Evolutionary conservation across 176 grass and related monocot species (phyloP).

Genomic region (Zizania latifolia): DNA sequence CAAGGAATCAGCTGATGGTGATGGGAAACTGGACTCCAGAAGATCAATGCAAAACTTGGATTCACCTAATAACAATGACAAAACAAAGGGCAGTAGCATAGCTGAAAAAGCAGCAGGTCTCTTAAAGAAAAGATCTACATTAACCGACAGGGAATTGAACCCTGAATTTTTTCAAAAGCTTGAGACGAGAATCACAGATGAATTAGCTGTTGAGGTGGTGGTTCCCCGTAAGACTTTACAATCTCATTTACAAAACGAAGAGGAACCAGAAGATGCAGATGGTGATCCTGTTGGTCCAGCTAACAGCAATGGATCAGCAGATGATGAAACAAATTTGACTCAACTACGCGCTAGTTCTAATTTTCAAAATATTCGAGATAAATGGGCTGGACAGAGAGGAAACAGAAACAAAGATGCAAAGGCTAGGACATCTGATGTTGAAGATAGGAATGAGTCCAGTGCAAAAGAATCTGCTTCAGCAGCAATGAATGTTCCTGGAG

Average conservation of each 20-base stretch:
- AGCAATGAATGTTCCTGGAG: conserved; percentile 43
- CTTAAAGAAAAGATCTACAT: conserved; percentile 79
- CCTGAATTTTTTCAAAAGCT: conserved; percentile 95
- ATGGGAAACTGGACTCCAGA: conserved; percentile 49
- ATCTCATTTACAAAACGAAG: conserved; percentile 55
- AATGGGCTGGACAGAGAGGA: conserved; percentile 66
- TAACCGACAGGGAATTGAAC: conserved; percentile 81
- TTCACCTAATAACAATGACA: conserved; percentile 60
- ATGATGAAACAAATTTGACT: conserved; percentile 38
- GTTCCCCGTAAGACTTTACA: conserved; percentile 49
- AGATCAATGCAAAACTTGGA: conserved; percentile 37
- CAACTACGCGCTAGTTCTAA: conserved; percentile 36
- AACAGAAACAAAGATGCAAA: conserved; percentile 52
- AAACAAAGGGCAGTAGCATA: conserved; percentile 47
- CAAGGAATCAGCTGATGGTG: conserved; percentile 45
- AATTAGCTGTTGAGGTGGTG: conserved; percentile 81
- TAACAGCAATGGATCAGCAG: conserved; percentile 45
- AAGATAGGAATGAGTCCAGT: conserved; percentile 47
- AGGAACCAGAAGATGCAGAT: conserved; percentile 51
- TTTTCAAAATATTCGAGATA: conserved; percentile 53
- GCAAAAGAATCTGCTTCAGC: conserved; percentile 44
- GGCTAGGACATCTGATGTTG: conserved; percentile 51
- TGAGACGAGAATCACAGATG: conserved; percentile 66
- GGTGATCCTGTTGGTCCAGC: conserved; percentile 38
- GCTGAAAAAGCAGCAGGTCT: conserved; percentile 75